phyloP scores from a whole-genome alignment of 257 asterid species.

The Leonotis leonurus region DNA sequence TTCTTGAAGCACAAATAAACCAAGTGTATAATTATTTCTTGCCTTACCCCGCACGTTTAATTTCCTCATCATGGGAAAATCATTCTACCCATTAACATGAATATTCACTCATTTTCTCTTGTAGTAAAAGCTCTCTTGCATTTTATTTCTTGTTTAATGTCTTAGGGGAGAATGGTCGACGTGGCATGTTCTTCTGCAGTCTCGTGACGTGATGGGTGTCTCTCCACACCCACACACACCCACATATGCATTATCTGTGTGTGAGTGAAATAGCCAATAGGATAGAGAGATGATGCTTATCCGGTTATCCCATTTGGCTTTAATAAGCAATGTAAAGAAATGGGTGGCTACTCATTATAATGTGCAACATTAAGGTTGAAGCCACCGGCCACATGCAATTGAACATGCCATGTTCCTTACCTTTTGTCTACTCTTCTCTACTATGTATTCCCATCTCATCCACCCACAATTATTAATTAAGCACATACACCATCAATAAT shows the following conservation, averaged over 20 bases:
- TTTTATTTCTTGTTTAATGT: background rate
- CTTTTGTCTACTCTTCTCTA: background rate
- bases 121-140: background rate
- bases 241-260: no score
- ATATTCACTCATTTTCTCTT: conserved; percentile 10
- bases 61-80: background rate
- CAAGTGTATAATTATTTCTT: background rate
- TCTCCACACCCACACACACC: no score
- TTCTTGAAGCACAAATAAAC: background rate
- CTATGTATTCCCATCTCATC: no score
- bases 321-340: conserved; percentile 10
- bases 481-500: no score
- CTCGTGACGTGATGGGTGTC: no score
- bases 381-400: conserved; percentile 13
- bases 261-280: no score
- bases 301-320: background rate
- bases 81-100: background rate
- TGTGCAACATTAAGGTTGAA: background rate
- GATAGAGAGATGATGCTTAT: no score
- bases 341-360: background rate
- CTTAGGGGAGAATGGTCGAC: background rate
- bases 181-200: background rate
- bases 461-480: background rate
- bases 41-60: background rate
- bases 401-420: background rate